phyloP scores from a whole-genome alignment of 1,284 basidiomycete genomes.

The Ceratobasidium sp. region DNA sequence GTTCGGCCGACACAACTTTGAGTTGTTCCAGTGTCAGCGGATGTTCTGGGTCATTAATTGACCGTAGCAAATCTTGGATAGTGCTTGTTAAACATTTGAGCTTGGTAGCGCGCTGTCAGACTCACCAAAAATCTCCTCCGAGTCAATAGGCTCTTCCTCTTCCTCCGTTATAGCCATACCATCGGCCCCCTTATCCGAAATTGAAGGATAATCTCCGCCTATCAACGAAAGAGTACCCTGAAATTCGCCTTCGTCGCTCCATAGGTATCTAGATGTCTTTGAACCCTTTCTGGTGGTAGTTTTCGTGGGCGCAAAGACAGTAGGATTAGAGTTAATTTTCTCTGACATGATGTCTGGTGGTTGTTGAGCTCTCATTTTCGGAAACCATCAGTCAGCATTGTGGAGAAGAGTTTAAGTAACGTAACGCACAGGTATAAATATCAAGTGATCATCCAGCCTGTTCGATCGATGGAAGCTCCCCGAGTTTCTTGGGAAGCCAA shows the following conservation, averaged over 20 bases:
- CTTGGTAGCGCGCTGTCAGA: background rate
- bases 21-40: slow-evolving; percentile 94
- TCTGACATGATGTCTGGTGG: slow-evolving; percentile 18
- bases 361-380: slow-evolving; percentile 1
- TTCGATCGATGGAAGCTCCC: no score
- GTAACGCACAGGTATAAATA: background rate
- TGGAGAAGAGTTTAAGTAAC: background rate
- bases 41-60: slow-evolving; percentile 96
- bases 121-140: slow-evolving; percentile 70
- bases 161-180: slow-evolving; percentile 42
- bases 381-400: no score
- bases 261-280: slow-evolving; percentile 53
- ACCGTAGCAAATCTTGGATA: slow-evolving; percentile 79
- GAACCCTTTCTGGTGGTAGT: slow-evolving; percentile 52
- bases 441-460: no score
- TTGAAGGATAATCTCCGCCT: slow-evolving; percentile 48
- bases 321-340: slow-evolving; percentile 63
- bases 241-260: slow-evolving; percentile 53
- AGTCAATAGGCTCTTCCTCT: slow-evolving; percentile 66
- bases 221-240: slow-evolving; percentile 42
- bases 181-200: slow-evolving; percentile 31
- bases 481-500: no score
- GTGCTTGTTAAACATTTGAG: background rate
- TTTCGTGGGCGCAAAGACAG: slow-evolving; percentile 59
- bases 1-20: slow-evolving; percentile 88